Evolutionary conservation across 768 basidiomycete species (phyloP).

Genomic region (Mycena floridula): DNA sequence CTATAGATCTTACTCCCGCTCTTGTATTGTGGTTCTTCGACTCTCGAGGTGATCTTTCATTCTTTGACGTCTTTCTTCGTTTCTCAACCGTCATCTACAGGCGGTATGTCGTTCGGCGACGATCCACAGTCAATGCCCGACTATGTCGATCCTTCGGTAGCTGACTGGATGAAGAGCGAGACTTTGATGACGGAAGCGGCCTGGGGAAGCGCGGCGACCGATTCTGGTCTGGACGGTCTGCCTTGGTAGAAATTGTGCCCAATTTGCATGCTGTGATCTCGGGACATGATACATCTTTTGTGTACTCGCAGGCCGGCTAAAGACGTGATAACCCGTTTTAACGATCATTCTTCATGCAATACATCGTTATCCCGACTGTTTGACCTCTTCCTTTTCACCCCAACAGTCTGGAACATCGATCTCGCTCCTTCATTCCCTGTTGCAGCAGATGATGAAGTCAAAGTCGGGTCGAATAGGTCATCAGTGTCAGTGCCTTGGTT

Average conservation of each 20-base stretch:
- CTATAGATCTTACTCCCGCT: conserved; percentile 39
- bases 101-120: conserved; percentile 42
- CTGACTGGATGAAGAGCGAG: conserved; percentile 53
- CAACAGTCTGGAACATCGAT: too few relatives aligned
- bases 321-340: too few relatives aligned
- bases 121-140: conserved; percentile 46
- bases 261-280: conserved; percentile 66
- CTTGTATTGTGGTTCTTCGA: conserved; percentile 77
- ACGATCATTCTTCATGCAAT: too few relatives aligned
- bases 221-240: conserved; percentile 61
- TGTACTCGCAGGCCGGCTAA: too few relatives aligned
- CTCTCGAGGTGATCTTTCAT: conserved; percentile 46
- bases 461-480: too few relatives aligned
- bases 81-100: conserved; percentile 25
- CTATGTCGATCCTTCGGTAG: conserved; percentile 64
- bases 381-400: too few relatives aligned
- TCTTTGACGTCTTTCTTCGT: background rate
- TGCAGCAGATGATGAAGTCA: too few relatives aligned
- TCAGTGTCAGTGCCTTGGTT: too few relatives aligned
- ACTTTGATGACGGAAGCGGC: conserved; percentile 43
- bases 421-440: too few relatives aligned
- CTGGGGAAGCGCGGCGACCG: conserved; percentile 48
- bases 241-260: conserved; percentile 50
- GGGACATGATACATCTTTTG: conserved; percentile 64
- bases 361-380: too few relatives aligned